phyloP scores from a whole-genome alignment of 1,284 basidiomycete genomes.

The Tetrapyrgos nigripes region DNA sequence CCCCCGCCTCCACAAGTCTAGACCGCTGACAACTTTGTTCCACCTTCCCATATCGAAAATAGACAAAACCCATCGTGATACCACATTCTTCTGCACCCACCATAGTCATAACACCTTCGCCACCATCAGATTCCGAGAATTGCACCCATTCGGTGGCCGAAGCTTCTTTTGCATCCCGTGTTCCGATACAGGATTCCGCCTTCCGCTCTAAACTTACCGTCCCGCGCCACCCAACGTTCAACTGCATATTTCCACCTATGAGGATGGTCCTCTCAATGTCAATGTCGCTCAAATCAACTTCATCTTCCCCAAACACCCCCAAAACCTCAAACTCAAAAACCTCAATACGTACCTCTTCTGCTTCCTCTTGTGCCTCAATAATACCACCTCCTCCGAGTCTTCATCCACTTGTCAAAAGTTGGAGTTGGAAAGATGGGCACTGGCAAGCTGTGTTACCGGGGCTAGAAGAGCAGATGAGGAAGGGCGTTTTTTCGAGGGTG shows the following conservation, averaged over 20 bases:
- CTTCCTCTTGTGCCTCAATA: too few species aligned
- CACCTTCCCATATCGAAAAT: constrained; percentile 11
- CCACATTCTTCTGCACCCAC: constrained; percentile 48
- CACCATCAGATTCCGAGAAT: constrained; percentile 37
- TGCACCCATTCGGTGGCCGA: constrained; percentile 31
- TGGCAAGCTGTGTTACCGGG: constrained; percentile 57
- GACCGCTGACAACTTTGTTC: neutral
- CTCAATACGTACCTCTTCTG: too few species aligned
- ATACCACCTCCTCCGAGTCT: neutral
- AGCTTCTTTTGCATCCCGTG: constrained; percentile 28
- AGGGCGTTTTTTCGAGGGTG: constrained; percentile 44
- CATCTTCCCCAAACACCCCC: neutral
- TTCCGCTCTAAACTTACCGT: constrained; percentile 59
- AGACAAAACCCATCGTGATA: constrained; percentile 34
- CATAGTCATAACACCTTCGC: constrained; percentile 57
- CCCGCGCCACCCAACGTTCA: constrained; percentile 52
- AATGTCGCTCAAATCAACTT: neutral
- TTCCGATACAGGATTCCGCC: constrained; percentile 60
- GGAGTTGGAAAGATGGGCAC: constrained; percentile 58
- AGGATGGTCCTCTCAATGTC: neutral
- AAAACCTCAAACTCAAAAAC: constrained; percentile 18
- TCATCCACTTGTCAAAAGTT: constrained; percentile 41
- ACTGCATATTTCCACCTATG: constrained; percentile 54
- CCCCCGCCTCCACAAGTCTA: neutral
- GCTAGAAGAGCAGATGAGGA: constrained; percentile 52